Conservation (phyloP, 2,329 filamentous ascomycete species). For the Nemania sp. region DNA sequence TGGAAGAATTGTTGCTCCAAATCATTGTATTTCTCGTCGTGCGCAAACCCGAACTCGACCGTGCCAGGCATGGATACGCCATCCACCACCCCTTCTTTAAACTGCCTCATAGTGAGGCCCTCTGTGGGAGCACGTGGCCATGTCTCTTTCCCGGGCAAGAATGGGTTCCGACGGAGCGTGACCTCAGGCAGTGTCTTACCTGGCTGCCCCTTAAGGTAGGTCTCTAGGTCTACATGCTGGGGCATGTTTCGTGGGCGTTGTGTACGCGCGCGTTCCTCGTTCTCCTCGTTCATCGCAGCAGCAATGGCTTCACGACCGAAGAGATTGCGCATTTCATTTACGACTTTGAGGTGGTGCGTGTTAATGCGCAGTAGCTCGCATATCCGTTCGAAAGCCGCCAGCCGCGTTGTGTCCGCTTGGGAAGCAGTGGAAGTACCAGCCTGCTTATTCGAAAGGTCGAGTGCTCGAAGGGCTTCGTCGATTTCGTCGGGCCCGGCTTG, state of each 20-base stretch:
- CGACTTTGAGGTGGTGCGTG: slow-evolving; percentile 76
- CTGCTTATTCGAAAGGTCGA: slow-evolving; percentile 34
- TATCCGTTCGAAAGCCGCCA: slow-evolving; percentile 40
- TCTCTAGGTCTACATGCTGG: slow-evolving; percentile 62
- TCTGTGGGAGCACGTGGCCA: slow-evolving; percentile 82
- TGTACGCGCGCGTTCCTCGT: slow-evolving; percentile 46
- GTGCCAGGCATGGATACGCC: slow-evolving; percentile 52
- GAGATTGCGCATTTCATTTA: slow-evolving; percentile 82
- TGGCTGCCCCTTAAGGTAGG: slow-evolving; percentile 58
- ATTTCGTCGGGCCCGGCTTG: slow-evolving; percentile 56
- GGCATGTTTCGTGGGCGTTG: slow-evolving; percentile 43
- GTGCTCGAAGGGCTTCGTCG: slow-evolving; percentile 53
- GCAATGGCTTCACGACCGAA: slow-evolving; percentile 63
- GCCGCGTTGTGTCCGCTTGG: slow-evolving; percentile 12
- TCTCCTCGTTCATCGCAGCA: slow-evolving; percentile 56
- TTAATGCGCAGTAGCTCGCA: slow-evolving; percentile 55
- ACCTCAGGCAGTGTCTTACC: slow-evolving; percentile 70
- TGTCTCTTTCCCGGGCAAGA: slow-evolving; percentile 83
- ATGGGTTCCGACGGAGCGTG: slow-evolving; percentile 76
- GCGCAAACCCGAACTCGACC: slow-evolving; percentile 76
- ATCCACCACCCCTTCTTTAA: slow-evolving; percentile 43
- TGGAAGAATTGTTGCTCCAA: slow-evolving; percentile 77
- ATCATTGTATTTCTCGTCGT: slow-evolving; percentile 73
- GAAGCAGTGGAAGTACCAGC: slow-evolving; percentile 16
- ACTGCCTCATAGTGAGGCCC: slow-evolving; percentile 78